phyloP scores from a whole-genome alignment of 2,329 filamentous ascomycete genomes.

The Pseudogymnoascus destructans region DNA sequence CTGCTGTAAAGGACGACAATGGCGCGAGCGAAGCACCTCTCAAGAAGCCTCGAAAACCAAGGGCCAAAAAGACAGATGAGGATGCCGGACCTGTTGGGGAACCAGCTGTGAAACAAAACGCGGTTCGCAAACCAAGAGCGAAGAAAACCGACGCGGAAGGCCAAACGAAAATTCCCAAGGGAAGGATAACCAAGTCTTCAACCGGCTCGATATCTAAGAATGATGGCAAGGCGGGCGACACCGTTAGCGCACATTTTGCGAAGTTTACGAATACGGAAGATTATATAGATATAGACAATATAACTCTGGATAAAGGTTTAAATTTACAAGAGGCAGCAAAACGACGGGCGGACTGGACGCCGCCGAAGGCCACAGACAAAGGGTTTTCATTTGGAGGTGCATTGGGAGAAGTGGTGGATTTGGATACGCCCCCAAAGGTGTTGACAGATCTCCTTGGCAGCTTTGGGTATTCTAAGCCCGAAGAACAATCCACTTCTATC shows the following conservation, averaged over 20 bases:
- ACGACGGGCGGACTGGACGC: constrained; percentile 55
- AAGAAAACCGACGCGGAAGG: constrained; percentile 21
- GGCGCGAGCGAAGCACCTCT: neutral
- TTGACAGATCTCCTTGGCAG: constrained; percentile 25
- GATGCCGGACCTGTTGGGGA: neutral
- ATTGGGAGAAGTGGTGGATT: neutral
- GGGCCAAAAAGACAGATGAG: constrained; percentile 18
- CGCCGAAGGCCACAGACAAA: constrained; percentile 34
- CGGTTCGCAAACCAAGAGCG: constrained; percentile 17
- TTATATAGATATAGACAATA: neutral
- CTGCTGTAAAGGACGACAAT: neutral
- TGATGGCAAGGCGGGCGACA: constrained; percentile 19
- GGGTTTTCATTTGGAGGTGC: constrained; percentile 8
- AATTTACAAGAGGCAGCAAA: constrained; percentile 32
- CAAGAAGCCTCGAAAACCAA: constrained; percentile 15
- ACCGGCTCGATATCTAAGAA: constrained; percentile 15
- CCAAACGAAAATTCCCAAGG: constrained; percentile 26
- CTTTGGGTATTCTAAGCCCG: constrained; percentile 28
- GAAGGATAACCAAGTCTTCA: constrained; percentile 26
- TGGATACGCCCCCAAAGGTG: neutral
- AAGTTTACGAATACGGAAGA: constrained; percentile 4
- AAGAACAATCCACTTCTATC: constrained; percentile 13
- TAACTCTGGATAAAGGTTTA: constrained; percentile 12
- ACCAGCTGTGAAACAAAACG: constrained; percentile 15
- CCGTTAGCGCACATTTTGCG: constrained; percentile 27